phyloP scores from a whole-genome alignment of 2,329 filamentous ascomycete genomes.

The Arthrinium puccinioides region DNA sequence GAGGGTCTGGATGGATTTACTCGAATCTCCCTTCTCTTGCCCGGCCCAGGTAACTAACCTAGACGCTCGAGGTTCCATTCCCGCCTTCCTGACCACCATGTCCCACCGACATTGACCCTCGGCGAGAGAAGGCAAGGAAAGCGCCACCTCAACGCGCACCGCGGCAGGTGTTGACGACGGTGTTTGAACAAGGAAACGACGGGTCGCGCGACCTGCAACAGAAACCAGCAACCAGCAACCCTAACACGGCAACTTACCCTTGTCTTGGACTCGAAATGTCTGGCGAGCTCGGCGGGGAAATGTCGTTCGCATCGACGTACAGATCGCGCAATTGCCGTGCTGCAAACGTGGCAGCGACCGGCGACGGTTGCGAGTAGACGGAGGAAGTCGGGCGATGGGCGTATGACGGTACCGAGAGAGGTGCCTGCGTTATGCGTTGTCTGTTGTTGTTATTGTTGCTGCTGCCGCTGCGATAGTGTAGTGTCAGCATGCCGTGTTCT shows the following conservation, averaged over 20 bases:
- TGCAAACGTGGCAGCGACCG: constrained; percentile 25
- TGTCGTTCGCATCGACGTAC: constrained; percentile 24
- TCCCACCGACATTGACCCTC: too few species aligned
- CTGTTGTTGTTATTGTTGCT: too few species aligned
- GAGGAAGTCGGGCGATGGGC: constrained; percentile 47
- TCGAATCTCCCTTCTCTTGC: too few species aligned
- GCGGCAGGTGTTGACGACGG: too few species aligned
- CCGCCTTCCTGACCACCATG: too few species aligned
- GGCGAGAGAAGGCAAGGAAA: too few species aligned
- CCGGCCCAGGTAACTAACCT: too few species aligned
- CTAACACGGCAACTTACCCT: constrained; percentile 36
- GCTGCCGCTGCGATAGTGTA: constrained; percentile 18
- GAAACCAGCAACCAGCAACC: background rate
- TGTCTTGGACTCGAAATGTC: constrained; percentile 30
- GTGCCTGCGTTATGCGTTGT: constrained; percentile 18
- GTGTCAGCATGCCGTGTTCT: constrained; percentile 18
- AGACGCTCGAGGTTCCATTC: too few species aligned
- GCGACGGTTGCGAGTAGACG: constrained; percentile 51
- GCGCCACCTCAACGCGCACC: too few species aligned
- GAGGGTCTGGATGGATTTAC: too few species aligned
- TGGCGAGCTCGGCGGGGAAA: constrained; percentile 53
- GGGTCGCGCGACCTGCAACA: too few species aligned
- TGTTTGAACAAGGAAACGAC: too few species aligned
- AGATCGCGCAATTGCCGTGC: constrained; percentile 18
- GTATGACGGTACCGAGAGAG: constrained; percentile 24